Base-by-base conservation (phyloP, 192 early-diverging fungal genomes). In the Linnemannia zychae region DNA sequence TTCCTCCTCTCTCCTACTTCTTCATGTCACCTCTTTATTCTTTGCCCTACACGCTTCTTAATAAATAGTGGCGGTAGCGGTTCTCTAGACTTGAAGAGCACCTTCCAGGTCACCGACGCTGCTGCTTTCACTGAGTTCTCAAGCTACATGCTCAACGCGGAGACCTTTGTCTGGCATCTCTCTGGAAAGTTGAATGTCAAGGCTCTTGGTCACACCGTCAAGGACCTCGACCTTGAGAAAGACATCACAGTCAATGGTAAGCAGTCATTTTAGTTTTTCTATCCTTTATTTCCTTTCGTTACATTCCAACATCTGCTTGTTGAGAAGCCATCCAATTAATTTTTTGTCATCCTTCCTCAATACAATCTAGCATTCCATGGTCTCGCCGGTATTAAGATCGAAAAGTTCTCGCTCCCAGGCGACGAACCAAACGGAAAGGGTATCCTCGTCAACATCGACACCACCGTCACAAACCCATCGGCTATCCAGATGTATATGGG, bases 391-490 rank as follows among this genome's bases (percentile, higher is more conserved):
- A 82, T 90, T n/a, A 86, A 44, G 9, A 88, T 92, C 38, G 75
- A 82, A 31, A 87, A 70, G 33, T 92, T 93, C 75, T 47, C 88
- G 44, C 72, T 91, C 20, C 92, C 91, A 11, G 72, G 81, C 11
- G 87, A 91, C 72, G 90, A 88, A 69, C 90, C 92, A n/a, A 49
- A 67, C 47, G 92, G 92, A 66, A 72, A 72, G 40, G 92, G 92
- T 78, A 91, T 93, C 79, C 49, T 73, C n/a, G 75, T 93, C 66
- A 75, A 84, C 44, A 89, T 93, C 16, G 78, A 77, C 31, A 91
- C 92, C 20, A 63, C 74, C 9, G 44, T 93, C n/a, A 78, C 37
- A 31, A 91, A 89, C 71, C 91, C 91, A 46, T 90, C 89, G 7
- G 79, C 88, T 34, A 85, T 93, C 69, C 81, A 87, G 24, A 87